phyloP scores from a whole-genome alignment of 1,284 basidiomycete genomes.

The Veloporphyrellus conicus region DNA sequence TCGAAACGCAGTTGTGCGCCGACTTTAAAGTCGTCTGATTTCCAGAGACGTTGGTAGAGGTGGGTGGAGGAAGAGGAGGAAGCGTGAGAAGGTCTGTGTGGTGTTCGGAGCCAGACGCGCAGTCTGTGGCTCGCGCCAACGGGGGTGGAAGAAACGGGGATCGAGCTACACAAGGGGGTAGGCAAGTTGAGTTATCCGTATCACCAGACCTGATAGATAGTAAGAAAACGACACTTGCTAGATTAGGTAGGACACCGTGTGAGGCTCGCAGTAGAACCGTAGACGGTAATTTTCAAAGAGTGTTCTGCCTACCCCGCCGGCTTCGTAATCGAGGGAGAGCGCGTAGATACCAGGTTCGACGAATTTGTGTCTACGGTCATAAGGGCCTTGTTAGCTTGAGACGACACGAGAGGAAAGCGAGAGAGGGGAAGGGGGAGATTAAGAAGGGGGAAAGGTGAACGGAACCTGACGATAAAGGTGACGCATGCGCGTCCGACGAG shows the following conservation, averaged over 20 bases:
- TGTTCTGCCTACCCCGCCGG: slow-evolving; percentile 49
- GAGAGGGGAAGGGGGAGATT: too few species aligned
- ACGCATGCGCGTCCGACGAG: slow-evolving; percentile 50
- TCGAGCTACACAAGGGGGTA: slow-evolving; percentile 42
- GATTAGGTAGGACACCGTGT: slow-evolving; percentile 48
- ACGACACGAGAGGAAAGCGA: too few species aligned
- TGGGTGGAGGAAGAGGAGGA: slow-evolving; percentile 37
- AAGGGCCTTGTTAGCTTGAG: neutral
- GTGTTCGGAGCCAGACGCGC: slow-evolving; percentile 53
- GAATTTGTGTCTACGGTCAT: slow-evolving; percentile 41
- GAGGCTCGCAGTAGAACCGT: slow-evolving; percentile 46
- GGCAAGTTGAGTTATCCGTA: too few species aligned
- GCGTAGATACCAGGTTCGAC: slow-evolving; percentile 42
- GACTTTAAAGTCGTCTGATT: slow-evolving; percentile 56
- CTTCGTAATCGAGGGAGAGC: slow-evolving; percentile 57
- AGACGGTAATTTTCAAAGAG: slow-evolving; percentile 47
- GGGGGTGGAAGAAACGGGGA: slow-evolving; percentile 50
- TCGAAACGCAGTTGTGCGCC: slow-evolving; percentile 51
- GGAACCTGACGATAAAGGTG: slow-evolving; percentile 48
- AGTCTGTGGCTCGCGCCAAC: slow-evolving; percentile 53
- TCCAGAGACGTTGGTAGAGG: slow-evolving; percentile 58
- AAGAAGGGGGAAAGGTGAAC: neutral
- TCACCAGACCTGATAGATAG: too few species aligned
- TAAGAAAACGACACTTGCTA: slow-evolving; percentile 40
- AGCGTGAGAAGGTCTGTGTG: slow-evolving; percentile 5